Evolutionary conservation across 352 stramenopile genomes (phyloP), one percentile per base, ranked within the genome.

Genomic region (Albugo candida): DNA sequence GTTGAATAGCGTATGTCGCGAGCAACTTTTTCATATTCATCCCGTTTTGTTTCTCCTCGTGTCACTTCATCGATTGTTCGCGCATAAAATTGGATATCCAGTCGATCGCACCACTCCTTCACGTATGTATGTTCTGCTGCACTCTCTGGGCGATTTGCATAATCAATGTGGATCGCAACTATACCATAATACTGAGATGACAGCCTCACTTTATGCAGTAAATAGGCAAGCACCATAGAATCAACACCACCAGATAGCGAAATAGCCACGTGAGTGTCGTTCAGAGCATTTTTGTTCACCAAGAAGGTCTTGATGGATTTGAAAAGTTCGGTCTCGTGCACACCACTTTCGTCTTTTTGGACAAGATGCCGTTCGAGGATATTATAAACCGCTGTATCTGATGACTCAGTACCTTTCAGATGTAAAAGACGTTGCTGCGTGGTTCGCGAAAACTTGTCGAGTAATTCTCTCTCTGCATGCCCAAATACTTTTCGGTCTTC

Each of bases 181-280:
- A 97, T 67, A 24, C 36, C 47, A 45, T 67, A 84, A 16, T 65
- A 58, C 55, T 65, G 64, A 49, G 84, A 68, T 18, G 63, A 56
- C 0, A 55, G 46, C 1, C 68, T 67, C 21, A 98, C 64, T 41
- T 87, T 77, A 46, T 86, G 68, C 34, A 99, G 73, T 48, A 95
- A 64, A 52, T 91, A 81, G 37, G 85, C 84, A 52, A 98, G 85
- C 14, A 98, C 94, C 94, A 99, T 99, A 45, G 86, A 97, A 65
- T 99, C 94, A 14, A 99, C 94, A 47, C 89, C 89, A 41, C 92
- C 92, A 5, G 86, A 97, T 17, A 97, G 64, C 36, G 84, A 97
- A 8, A 97, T 77, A 20, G 92, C 83, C 31, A 89, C 39, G 48
- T 76, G 55, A 13, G 67, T 56, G 47, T 66, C 55, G 24, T 59